These are phyloP conservation scores for Corrigiola litoralis DNA, from an alignment of 179 eudicot genomes.

Conservation along the genomic window DNA sequence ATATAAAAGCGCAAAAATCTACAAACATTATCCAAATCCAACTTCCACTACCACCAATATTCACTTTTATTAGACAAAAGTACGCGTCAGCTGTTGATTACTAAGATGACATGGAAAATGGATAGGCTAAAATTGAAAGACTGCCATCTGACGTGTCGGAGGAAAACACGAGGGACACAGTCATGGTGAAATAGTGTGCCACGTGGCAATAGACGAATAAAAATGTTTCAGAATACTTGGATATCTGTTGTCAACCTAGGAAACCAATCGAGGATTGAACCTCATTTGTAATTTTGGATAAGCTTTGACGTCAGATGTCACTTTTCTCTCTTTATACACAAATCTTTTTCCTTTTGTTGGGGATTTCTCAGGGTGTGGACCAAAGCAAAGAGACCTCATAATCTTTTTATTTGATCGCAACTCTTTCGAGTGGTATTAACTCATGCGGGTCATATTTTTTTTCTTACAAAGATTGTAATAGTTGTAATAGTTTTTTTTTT, in stretches of 20 bases:
- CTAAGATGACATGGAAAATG: conserved; percentile 28
- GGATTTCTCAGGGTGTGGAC: neutral
- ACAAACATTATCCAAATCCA: conserved; percentile 1
- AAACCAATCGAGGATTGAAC: conserved; percentile 15
- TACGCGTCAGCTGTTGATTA: conserved; percentile 19
- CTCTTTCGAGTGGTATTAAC: neutral
- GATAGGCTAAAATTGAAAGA: conserved; percentile 14
- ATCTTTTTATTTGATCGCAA: neutral
- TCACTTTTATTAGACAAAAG: neutral
- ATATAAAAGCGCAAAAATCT: neutral
- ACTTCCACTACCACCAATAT: conserved; percentile 1
- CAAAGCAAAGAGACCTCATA: neutral
- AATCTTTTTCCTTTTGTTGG: neutral
- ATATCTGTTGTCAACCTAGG: conserved; percentile 21
- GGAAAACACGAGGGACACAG: neutral
- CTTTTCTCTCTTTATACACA: neutral
- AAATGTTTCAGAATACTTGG: conserved; percentile 16
- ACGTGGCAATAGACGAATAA: conserved; percentile 9
- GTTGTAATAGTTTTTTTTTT: too few species aligned
- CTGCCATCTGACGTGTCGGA: conserved; percentile 18
- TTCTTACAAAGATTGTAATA: too few species aligned
- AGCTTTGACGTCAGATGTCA: neutral
- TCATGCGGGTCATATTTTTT: too few species aligned
- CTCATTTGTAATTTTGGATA: conserved; percentile 17
- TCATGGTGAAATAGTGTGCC: conserved; percentile 11